Base-by-base conservation (phyloP, 225 moss, liverwort and hornwort genomes). In the Physcomitrellopsis africana region DNA sequence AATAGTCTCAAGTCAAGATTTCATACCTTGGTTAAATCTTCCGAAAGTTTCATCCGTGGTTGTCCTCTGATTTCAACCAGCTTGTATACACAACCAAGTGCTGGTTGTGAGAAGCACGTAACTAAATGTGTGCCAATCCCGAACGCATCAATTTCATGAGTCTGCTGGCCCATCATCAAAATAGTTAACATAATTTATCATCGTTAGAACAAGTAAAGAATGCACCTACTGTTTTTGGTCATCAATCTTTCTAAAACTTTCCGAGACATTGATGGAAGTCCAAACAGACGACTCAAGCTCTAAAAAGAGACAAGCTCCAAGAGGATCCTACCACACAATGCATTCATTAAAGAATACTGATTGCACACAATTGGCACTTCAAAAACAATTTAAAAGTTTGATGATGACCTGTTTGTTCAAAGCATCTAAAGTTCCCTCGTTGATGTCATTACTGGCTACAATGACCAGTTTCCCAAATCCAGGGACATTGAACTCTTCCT, bases 91-190 rank as follows among this genome's bases (percentile, higher is more conserved):
- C 93, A 91, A 51, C 96, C 96, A 76, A 96, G 86, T 32, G 96
- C 96, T 58, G 96, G 94, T 75, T 96, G 96, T 45, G 84, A 80
- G 78, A 81, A 94, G 82, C 96, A 96, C 32, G 96, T 96, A 19
- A 96, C 92, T 63, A 96, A 77, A 85, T 96, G 94, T 47, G 96
- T 96, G 67, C 96, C 96, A 65, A 96, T 94, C 58, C 96, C 96
- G 80, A 96, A 96, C 16, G 94, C 91, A 84, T 96, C 89, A 75
- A 96, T 90, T 81, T 96, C 96, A 77, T 96, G 96, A 26, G 94
- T 94, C 96, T 96, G 82, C 75, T 66, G 55, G 61, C 48, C 65
- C 20, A 73, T 41, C 52, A 23, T 43, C 3, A 56, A 56, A 55
- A 23, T n/a, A 29, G 27, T 45, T 8, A n/a, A 73, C 42, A 37